Base-by-base conservation (phyloP, 1,139 yeast genomes). In the Yarrowia galli region DNA sequence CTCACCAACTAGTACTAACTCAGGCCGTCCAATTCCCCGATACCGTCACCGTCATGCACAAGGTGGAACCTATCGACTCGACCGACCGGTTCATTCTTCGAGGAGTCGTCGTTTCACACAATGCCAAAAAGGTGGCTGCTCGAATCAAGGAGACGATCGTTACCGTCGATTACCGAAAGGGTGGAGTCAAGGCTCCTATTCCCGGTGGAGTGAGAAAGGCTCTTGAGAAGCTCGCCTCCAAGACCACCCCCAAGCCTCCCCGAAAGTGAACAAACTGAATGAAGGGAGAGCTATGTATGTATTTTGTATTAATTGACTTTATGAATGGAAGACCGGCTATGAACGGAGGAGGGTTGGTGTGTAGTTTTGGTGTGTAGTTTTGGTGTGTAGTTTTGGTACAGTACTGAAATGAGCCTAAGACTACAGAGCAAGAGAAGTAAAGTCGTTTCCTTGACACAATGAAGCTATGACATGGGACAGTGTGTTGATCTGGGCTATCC, bases 21-120 rank as follows among this genome's bases (percentile, higher is more conserved):
- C 45, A 64, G 65, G 78, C 80, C 3, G 71, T 77, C 25, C 70
- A 69, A 42, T 76, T 67, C 68, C 79, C 79, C 7, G 80, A 77
- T 64, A 72, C 70, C 8, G 71, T 77, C 51, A 75, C 78, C 0
- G 79, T 77, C 3, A 67, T 76, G 40, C 79, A 77, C 69, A 75
- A 74, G 67, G 68, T 77, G 1, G 69, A 70, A 38, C 76, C 76
- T 6, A 36, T 75, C 25, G 70, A 72, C 8, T 72, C 73, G 8
- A 51, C 71, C 1, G 80, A 77, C 68, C 67, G 80, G 25, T 77
- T 76, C 68, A 65, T 65, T n/a, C 70, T 77, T 7, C 69, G 73
- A 32, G 79, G 79, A n/a, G 75, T 77, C n/a, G 72, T 77, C n/a
- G 72, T 77, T n/a, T 76, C 79, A 61, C 79, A 77, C 68, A 71